Evolutionary conservation across 768 basidiomycete species (phyloP).

Genomic region (Mycena vulgaris): DNA sequence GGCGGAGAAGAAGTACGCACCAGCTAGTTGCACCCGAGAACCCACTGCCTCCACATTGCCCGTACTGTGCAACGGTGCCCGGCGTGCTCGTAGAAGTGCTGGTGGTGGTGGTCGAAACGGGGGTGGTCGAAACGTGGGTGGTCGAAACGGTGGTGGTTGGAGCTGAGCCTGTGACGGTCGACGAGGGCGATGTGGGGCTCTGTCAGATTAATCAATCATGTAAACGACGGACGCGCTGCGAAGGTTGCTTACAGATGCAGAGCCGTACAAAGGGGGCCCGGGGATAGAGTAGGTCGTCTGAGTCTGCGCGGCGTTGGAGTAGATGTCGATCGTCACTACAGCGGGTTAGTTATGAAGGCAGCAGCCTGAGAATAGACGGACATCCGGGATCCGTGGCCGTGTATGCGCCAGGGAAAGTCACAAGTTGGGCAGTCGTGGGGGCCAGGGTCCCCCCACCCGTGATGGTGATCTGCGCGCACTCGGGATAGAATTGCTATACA

Average conservation of each 20-base stretch:
- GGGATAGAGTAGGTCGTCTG: conserved; percentile 61
- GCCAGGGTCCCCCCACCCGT: conserved; percentile 58
- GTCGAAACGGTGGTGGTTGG: conserved; percentile 34
- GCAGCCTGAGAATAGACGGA: conserved; percentile 49
- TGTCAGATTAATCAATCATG: conserved; percentile 9
- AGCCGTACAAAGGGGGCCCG: conserved; percentile 64
- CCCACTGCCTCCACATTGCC: conserved; percentile 57
- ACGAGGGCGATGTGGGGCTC: conserved; percentile 5
- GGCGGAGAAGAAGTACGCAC: conserved; percentile 38
- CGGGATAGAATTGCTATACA: conserved; percentile 78
- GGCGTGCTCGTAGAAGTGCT: conserved; percentile 37
- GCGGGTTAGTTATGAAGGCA: no score
- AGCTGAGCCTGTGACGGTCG: background rate
- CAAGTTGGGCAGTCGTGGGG: conserved; percentile 61
- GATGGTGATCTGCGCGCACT: conserved; percentile 64
- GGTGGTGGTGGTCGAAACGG: conserved; percentile 34
- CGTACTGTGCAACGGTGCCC: conserved; percentile 56
- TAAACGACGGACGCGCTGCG: background rate
- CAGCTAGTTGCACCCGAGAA: conserved; percentile 58
- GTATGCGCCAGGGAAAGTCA: conserved; percentile 65
- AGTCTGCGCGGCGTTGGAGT: conserved; percentile 55
- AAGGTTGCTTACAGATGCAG: conserved; percentile 36
- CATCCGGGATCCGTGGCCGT: conserved; percentile 59
- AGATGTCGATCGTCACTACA: conserved; percentile 58
- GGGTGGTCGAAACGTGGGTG: no score